These are phyloP conservation scores for Pulveroboletus sp. DNA, from an alignment of 768 basidiomycete species.

Conservation along the genomic window DNA sequence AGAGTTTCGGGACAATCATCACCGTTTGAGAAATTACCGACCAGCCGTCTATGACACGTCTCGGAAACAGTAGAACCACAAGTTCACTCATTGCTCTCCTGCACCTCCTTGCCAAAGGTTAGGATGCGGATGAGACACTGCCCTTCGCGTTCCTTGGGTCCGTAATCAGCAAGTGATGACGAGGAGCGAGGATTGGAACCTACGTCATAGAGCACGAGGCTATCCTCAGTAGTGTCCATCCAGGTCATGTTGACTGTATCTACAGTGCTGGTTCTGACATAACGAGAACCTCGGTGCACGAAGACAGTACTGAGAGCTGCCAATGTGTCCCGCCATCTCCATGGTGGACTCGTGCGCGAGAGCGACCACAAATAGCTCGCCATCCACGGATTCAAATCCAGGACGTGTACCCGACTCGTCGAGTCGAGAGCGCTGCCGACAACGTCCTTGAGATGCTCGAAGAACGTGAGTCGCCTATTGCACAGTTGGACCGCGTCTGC, in stretches of 20 bases:
- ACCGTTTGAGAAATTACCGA: no score
- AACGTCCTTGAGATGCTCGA: slow-evolving; percentile 29
- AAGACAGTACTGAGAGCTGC: slow-evolving; percentile 30
- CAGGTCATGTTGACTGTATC: slow-evolving; percentile 46
- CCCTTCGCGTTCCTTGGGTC: slow-evolving; percentile 29
- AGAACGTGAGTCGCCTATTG: slow-evolving; percentile 30
- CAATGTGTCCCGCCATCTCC: slow-evolving; percentile 29
- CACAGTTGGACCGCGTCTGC: slow-evolving; percentile 29
- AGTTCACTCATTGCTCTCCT: slow-evolving; percentile 10
- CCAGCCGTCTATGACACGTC: neutral
- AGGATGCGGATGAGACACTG: slow-evolving; percentile 32
- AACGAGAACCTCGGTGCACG: slow-evolving; percentile 21
- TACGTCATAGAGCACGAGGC: slow-evolving; percentile 56
- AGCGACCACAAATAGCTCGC: slow-evolving; percentile 26
- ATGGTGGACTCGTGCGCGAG: slow-evolving; percentile 25
- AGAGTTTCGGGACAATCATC: neutral
- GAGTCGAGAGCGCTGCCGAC: slow-evolving; percentile 9
- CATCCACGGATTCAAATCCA: slow-evolving; percentile 30
- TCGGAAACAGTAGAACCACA: slow-evolving; percentile 1
- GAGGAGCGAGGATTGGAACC: slow-evolving; percentile 16
- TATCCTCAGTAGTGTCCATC: slow-evolving; percentile 58
- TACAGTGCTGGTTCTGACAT: slow-evolving; percentile 38
- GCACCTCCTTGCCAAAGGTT: slow-evolving; percentile 28
- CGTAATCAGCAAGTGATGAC: slow-evolving; percentile 1
- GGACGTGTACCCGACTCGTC: slow-evolving; percentile 25